phyloP scores from a whole-genome alignment of 768 basidiomycete genomes.

The Favolaschia claudopus region DNA sequence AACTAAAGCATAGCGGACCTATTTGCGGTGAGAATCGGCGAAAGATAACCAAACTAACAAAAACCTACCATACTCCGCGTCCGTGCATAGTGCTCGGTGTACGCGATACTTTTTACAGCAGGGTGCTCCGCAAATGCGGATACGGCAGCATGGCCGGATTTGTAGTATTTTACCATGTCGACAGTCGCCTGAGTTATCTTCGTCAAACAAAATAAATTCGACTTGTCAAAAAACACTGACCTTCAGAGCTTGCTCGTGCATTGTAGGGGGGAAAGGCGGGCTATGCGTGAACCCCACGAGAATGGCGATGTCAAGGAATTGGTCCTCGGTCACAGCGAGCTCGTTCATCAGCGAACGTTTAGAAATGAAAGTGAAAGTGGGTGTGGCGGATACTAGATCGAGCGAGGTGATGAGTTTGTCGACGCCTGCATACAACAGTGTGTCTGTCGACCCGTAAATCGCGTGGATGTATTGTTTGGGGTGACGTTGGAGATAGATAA shows the following conservation, averaged over 20 bases:
- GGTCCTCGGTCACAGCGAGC: slow-evolving; percentile 79
- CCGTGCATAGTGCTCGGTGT: slow-evolving; percentile 87
- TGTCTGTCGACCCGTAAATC: slow-evolving; percentile 90
- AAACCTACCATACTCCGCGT: slow-evolving; percentile 75
- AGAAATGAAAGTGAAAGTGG: slow-evolving; percentile 84
- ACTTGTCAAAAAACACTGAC: background rate
- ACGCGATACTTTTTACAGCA: slow-evolving; percentile 79
- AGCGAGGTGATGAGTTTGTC: slow-evolving; percentile 91
- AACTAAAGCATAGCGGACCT: slow-evolving; percentile 85
- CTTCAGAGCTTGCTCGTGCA: slow-evolving; percentile 82
- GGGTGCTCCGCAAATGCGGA: slow-evolving; percentile 82
- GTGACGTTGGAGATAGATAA: slow-evolving; percentile 95
- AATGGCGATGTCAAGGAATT: slow-evolving; percentile 94
- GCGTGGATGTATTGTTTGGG: slow-evolving; percentile 94
- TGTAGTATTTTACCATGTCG: slow-evolving; percentile 93
- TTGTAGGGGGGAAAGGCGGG: slow-evolving; percentile 80
- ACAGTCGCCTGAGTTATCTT: slow-evolving; percentile 62
- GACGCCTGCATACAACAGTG: slow-evolving; percentile 85
- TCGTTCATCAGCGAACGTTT: slow-evolving; percentile 71
- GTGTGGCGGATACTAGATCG: slow-evolving; percentile 72
- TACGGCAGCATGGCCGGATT: slow-evolving; percentile 85
- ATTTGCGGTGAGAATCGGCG: background rate
- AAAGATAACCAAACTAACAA: background rate
- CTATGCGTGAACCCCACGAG: slow-evolving; percentile 89
- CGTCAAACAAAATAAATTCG: background rate